Conservation (phyloP, 139 green algal genomes). For the Auxenochlorella pyrenoidosa region DNA sequence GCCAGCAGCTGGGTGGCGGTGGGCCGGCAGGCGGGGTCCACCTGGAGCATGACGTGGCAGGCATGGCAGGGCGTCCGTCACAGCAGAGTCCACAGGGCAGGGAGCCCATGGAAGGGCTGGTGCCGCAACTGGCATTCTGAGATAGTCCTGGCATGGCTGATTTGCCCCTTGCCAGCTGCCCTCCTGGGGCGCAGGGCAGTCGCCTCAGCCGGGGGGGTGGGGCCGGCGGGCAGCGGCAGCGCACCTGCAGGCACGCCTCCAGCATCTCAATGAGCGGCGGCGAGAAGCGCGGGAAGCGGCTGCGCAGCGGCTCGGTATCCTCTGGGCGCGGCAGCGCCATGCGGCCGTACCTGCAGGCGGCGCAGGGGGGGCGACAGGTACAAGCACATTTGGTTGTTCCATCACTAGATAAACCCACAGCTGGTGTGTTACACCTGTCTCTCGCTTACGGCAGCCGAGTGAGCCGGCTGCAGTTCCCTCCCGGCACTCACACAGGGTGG, state of each 20-base stretch:
- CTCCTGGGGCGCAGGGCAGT: too few species aligned
- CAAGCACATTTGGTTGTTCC: not conserved
- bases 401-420: too few species aligned
- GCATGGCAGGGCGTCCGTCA: not conserved
- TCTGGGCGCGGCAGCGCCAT: slow-evolving; percentile 45
- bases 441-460: too few species aligned
- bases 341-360: slow-evolving; percentile 29
- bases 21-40: slow-evolving; percentile 56
- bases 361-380: not conserved
- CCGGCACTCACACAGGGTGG: slow-evolving; percentile 48
- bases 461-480: not conserved
- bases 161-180: too few species aligned
- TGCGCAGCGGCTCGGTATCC: slow-evolving; percentile 43
- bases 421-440: not conserved
- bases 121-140: too few species aligned
- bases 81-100: too few species aligned
- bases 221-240: not conserved
- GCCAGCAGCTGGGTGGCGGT: slow-evolving; percentile 58
- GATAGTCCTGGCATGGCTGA: too few species aligned
- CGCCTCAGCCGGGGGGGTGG: too few species aligned
- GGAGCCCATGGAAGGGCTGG: too few species aligned
- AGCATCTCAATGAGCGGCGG: slow-evolving; percentile 52
- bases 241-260: slow-evolving; percentile 61
- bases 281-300: slow-evolving; percentile 44
- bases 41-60: slow-evolving; percentile 42